Base-by-base conservation (phyloP, 2,329 filamentous ascomycete genomes). In the Westerdykella sp. region DNA sequence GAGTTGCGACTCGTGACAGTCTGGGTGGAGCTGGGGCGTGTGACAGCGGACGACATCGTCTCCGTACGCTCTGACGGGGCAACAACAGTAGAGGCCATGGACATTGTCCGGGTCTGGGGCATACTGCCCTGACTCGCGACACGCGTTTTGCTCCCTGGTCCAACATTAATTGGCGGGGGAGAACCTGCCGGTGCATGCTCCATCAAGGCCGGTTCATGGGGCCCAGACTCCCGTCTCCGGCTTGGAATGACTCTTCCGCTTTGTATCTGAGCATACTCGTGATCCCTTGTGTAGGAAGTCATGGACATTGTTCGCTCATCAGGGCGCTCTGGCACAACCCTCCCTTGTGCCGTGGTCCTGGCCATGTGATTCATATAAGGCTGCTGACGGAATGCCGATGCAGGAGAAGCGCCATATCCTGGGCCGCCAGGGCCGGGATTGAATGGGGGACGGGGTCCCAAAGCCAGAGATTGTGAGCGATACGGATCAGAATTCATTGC, bases 281-380 rank as follows among this genome's bases (percentile, higher is more conserved):
- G 77, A 55, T 94, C 87, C 42, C 84, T 76, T 3, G 83, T 77
- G 54, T 88, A 86, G 9, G 86, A 87, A 5, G 85, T 93, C 84
- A 98, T 84, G 37, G 91, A 95, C 93, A 97, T 97, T 50, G 93
- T 83, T 45, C 93, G 81, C 67, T 97, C 91, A 57, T 94, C 87
- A 48, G 90, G 85, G 42, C 91, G 82, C 62, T 96, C 90, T 1
- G 93, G 93, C 7, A 98, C 89, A 30, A 93, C 76, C 47, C 93
- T 80, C 25, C 93, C 93, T 65, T 96, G 90, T 7, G 90, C 87
- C 2, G 93, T 98, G 39, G 88, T 95, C 48, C 84, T 78, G 2
- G 88, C 83, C 55, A 81, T 77, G 43, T 78, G 73, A 47, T 73
- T 75, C 54, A 82, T 80, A 60, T 87, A 91, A 23, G 82, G 84